Evolutionary conservation across 2,329 filamentous ascomycete species (phyloP), one percentile per base, ranked within the genome.

Genomic region (Fusarium luffae): DNA sequence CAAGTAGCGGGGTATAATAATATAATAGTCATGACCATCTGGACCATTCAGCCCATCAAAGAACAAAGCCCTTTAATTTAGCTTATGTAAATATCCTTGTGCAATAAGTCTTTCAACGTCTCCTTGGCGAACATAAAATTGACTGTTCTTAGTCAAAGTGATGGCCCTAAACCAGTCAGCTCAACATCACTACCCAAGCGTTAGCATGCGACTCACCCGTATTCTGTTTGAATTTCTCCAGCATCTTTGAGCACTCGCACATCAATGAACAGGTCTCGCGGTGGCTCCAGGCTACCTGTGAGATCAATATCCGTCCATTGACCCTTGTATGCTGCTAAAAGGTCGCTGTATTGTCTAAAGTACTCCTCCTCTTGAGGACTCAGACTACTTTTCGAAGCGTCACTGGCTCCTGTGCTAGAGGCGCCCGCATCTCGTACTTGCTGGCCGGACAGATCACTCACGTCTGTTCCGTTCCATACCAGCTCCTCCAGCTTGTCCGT

Each of bases 271-370:
- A 99, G 83, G 80, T 99, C 96, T 74, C 89, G 89, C n/a, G 96
- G 96, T 25, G 96, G 96, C 77, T 97, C 94, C 77, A 99, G 83
- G 76, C 92, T 96, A 32, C 96, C 96, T 4, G 96, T 98, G 57
- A 99, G 84, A 80, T 99, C 96, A 71, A 99, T 92, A 78, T 99
- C 96, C 21, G 95, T 98, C 95, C 95, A 99, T 76, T 97, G 94
- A 1, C 96, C 96, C 79, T 99, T 99, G 81, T 97, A 98, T 3
- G 94, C 93, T n/a, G 95, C 93, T 58, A 99, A 83, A 71, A 99
- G 84, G 76, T 99, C 94, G 70, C 92, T 91, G 77, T 98, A 99
- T 76, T 94, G 91, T 64, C 95, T 87, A 60, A 97, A 92, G 77
- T 98, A 99, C 74, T 98, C 96, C 79, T 98, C 94, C 79, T 99